phyloP scores from a whole-genome alignment of 176 grass and related monocot species.

The Cenchrus fungigraminus region DNA sequence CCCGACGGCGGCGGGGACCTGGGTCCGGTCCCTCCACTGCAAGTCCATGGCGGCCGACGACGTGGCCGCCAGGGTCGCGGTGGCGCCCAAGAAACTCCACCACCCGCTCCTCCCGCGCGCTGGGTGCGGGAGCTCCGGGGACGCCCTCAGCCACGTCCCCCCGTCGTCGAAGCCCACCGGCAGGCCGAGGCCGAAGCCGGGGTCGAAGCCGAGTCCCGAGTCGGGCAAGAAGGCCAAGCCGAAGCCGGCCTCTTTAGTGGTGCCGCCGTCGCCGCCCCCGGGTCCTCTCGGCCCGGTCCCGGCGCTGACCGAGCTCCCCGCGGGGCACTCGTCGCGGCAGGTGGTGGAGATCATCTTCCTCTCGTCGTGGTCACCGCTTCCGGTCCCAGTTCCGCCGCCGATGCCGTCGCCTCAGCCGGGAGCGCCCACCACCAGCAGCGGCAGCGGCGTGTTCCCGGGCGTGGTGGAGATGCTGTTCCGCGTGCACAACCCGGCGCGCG shows the following conservation, averaged over 20 bases:
- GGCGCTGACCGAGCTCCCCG: constrained; percentile 76
- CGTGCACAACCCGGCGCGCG: constrained; percentile 75
- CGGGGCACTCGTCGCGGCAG: constrained; percentile 77
- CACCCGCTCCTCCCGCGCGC: constrained; percentile 50
- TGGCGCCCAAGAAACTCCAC: constrained; percentile 51
- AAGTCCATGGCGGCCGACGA: constrained; percentile 76
- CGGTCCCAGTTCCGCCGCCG: neutral
- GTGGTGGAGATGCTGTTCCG: constrained; percentile 96
- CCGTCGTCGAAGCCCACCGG: constrained; percentile 32
- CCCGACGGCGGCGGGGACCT: constrained; percentile 60
- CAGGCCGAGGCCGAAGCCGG: constrained; percentile 24
- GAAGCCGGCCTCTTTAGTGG: neutral
- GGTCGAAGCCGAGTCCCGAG: constrained; percentile 28
- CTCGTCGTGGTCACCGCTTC: constrained; percentile 58
- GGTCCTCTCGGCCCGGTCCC: constrained; percentile 52
- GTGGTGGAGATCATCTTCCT: constrained; percentile 96
- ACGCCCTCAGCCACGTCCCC: constrained; percentile 37
- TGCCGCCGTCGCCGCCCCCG: constrained; percentile 49
- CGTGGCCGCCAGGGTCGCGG: constrained; percentile 50
- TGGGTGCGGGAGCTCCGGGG: constrained; percentile 63
- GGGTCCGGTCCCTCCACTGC: constrained; percentile 86
- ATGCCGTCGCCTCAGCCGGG: constrained; percentile 24
- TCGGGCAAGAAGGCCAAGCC: constrained; percentile 44
- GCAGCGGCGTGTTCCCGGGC: constrained; percentile 52
- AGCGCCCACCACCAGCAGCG: neutral